Evolutionary conservation across 2,329 filamentous ascomycete species (phyloP).

Genomic region (Calonectria henricotiae): DNA sequence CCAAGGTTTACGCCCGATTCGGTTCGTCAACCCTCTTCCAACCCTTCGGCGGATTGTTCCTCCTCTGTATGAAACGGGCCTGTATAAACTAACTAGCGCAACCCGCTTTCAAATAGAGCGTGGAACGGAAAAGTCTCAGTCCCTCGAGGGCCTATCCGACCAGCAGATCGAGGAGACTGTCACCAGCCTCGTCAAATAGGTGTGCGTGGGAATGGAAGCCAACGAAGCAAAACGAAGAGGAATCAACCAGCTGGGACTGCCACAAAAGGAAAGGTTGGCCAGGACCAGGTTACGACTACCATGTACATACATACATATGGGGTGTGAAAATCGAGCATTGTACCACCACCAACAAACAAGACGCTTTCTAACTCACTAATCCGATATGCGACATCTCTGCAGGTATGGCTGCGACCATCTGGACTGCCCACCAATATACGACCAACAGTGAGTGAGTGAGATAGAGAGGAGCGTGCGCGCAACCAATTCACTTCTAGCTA

Average conservation of each 20-base stretch:
- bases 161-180: conserved; percentile 76
- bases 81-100: conserved; percentile 43
- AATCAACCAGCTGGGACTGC: conserved; percentile 11
- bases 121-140: conserved; percentile 72
- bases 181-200: conserved; percentile 64
- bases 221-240: conserved; percentile 10
- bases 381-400: too few species aligned
- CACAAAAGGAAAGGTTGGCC: conserved; percentile 24
- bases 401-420: neutral
- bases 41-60: neutral
- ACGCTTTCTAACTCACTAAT: neutral
- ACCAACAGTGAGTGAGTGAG: neutral
- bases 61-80: neutral
- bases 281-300: conserved; percentile 38
- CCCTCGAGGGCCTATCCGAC: conserved; percentile 73
- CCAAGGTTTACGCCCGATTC: conserved; percentile 93
- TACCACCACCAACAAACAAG: conserved; percentile 41
- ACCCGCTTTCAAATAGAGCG: conserved; percentile 61
- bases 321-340: conserved; percentile 48
- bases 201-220: neutral
- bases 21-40: conserved; percentile 69
- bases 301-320: conserved; percentile 54
- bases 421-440: neutral
- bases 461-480: neutral
- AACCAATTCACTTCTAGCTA: neutral